A percentile compares a stretch with the other conserved stretches of the same genome.
Conservation (phyloP, 208 protist genomes). For the Trypanosoma cruzi region DNA sequence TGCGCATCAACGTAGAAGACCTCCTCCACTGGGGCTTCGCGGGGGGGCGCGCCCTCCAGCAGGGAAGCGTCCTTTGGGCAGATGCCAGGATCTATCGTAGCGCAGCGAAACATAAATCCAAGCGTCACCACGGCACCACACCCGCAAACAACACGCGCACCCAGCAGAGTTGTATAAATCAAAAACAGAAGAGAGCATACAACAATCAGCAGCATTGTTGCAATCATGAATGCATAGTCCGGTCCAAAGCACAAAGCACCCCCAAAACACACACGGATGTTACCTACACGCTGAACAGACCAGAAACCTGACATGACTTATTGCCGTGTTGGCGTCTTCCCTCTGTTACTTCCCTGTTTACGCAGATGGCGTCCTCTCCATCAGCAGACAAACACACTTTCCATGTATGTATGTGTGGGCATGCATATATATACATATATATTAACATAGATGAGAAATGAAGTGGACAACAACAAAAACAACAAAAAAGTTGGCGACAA, state of each 20-base stretch:
- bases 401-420: background rate
- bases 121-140: conserved; percentile 34
- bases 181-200: conserved; percentile 52
- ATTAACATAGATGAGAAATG: background rate
- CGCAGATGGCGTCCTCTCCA: background rate
- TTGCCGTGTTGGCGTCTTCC: no score
- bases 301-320: conserved; percentile 13
- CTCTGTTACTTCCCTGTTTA: conserved; percentile 1
- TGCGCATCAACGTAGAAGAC: conserved; percentile 34
- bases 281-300: conserved; percentile 32
- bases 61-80: conserved; percentile 38
- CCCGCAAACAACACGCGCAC: conserved; percentile 46
- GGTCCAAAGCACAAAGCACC: conserved; percentile 62
- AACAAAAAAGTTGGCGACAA: no score
- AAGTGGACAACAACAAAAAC: conserved; percentile 8
- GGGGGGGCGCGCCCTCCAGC: conserved; percentile 34
- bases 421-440: no score
- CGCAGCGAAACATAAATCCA: conserved; percentile 37
- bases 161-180: conserved; percentile 37
- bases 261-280: conserved; percentile 41
- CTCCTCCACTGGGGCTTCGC: conserved; percentile 38
- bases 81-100: conserved; percentile 64
- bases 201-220: conserved; percentile 41
- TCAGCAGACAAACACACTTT: background rate
- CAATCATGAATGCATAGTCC: conserved; percentile 53